These are phyloP conservation scores for Xylaria sp. DNA, from an alignment of 2,329 filamentous ascomycete genomes.

Conservation along the genomic window DNA sequence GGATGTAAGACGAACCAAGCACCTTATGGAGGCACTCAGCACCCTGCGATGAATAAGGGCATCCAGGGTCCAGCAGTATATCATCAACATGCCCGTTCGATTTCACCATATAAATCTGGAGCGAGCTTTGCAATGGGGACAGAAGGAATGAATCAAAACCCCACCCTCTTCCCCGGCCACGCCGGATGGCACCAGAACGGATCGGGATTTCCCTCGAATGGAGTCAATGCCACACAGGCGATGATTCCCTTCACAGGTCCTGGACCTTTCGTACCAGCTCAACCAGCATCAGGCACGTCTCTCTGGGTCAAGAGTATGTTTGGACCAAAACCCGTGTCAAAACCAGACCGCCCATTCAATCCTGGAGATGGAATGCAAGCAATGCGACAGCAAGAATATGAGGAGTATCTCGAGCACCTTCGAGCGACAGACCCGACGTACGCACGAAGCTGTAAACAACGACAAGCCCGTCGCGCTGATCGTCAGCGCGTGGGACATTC, in stretches of 20 bases:
- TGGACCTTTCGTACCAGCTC: not conserved
- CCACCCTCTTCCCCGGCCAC: not conserved
- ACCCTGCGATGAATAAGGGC: slow-evolving; percentile 18
- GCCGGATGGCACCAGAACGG: slow-evolving; percentile 12
- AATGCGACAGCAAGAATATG: slow-evolving; percentile 46
- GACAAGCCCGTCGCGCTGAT: slow-evolving; percentile 46
- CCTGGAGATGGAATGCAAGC: slow-evolving; percentile 40
- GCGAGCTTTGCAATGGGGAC: slow-evolving; percentile 13
- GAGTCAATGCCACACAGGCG: slow-evolving; percentile 9
- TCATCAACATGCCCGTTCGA: slow-evolving; percentile 9
- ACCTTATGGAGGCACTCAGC: slow-evolving; percentile 7
- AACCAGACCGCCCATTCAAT: slow-evolving; percentile 44
- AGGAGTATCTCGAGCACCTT: slow-evolving; percentile 47
- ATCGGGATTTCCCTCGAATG: not conserved
- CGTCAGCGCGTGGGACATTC: slow-evolving; percentile 19
- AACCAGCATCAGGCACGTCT: slow-evolving; percentile 15
- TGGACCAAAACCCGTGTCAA: slow-evolving; percentile 49
- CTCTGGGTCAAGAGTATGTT: slow-evolving; percentile 42
- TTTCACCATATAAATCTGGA: not conserved
- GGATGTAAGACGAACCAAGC: slow-evolving; percentile 14
- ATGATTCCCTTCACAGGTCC: slow-evolving; percentile 8
- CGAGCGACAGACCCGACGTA: slow-evolving; percentile 43
- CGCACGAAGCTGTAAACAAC: slow-evolving; percentile 44
- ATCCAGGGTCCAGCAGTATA: slow-evolving; percentile 14
- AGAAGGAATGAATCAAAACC: slow-evolving; percentile 5